A percentile compares a stretch with the other conserved stretches of the same genome.
Evolutionary conservation across 805 yeast genomes (phyloP).

Genomic region (Peterozyma xylosa): DNA sequence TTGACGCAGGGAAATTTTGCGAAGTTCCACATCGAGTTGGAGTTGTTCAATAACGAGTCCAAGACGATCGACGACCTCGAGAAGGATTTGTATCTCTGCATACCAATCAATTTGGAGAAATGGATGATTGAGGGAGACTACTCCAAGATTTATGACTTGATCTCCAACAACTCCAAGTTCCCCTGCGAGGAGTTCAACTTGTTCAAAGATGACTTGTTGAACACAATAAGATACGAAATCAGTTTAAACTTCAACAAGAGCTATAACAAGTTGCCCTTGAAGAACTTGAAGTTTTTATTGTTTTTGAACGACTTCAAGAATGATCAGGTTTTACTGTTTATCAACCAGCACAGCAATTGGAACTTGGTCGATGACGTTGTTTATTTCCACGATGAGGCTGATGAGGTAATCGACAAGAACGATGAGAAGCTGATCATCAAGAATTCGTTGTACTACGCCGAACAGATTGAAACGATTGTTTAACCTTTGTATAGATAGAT

Average conservation of each 20-base stretch:
- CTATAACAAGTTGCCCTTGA: conserved; percentile 66
- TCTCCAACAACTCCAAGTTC: conserved; percentile 42
- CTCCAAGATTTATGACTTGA: conserved; percentile 77
- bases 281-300: conserved; percentile 75
- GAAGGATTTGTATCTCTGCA: conserved; percentile 61
- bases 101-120: conserved; percentile 84
- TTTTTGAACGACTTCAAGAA: conserved; percentile 52
- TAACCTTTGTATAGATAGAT: conserved; percentile 18
- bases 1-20: conserved; percentile 81
- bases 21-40: conserved; percentile 85
- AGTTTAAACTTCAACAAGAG: conserved; percentile 78
- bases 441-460: conserved; percentile 79
- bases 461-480: conserved; percentile 86
- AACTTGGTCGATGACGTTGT: conserved; percentile 40
- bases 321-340: conserved; percentile 44
- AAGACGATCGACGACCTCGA: conserved; percentile 43
- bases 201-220: conserved; percentile 67
- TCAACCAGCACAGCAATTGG: conserved; percentile 51
- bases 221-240: conserved; percentile 80
- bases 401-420: conserved; percentile 10
- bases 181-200: conserved; percentile 71
- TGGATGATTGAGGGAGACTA: conserved; percentile 97
- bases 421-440: conserved; percentile 46
- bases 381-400: conserved; percentile 29
- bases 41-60: conserved; percentile 47